These are phyloP conservation scores for Apiospora arundinis DNA, from an alignment of 2,329 filamentous ascomycete species.

Conservation along the genomic window DNA sequence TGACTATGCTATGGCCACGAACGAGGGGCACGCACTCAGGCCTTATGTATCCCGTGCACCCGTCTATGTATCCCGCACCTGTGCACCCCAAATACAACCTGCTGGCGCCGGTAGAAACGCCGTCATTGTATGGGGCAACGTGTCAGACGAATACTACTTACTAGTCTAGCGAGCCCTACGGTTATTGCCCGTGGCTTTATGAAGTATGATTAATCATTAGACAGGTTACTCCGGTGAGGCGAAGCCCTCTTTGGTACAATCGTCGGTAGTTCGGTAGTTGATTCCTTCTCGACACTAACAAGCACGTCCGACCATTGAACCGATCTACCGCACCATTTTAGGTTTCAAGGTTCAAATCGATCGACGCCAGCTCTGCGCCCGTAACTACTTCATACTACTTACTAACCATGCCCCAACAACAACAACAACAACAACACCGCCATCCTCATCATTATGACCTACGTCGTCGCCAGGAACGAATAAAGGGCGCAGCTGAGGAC, in stretches of 20 bases:
- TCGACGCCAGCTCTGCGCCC: not conserved
- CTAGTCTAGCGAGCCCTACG: conserved; percentile 12
- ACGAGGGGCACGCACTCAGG: not conserved
- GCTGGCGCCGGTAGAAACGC: not conserved
- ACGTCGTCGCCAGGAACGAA: not conserved
- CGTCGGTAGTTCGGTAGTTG: conserved; percentile 14
- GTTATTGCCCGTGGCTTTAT: not conserved
- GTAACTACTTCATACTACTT: not conserved
- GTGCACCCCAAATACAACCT: not conserved
- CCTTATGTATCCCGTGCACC: not conserved
- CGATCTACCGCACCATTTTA: conserved; percentile 15
- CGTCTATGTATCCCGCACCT: not conserved
- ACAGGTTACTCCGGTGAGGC: not conserved
- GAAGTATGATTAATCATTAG: not conserved
- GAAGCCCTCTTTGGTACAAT: not conserved
- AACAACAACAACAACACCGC: too few relatives aligned
- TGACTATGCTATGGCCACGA: not conserved
- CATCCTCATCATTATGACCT: not conserved
- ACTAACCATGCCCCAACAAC: too few relatives aligned
- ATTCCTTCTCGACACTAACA: not conserved
- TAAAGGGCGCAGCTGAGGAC: not conserved
- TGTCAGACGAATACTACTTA: not conserved
- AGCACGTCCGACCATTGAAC: not conserved
- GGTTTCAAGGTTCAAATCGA: not conserved
- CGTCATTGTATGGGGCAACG: not conserved